Evolutionary conservation across 768 basidiomycete species (phyloP), one percentile per base, ranked within the genome.

Genomic region (Gymnopilus junonius): DNA sequence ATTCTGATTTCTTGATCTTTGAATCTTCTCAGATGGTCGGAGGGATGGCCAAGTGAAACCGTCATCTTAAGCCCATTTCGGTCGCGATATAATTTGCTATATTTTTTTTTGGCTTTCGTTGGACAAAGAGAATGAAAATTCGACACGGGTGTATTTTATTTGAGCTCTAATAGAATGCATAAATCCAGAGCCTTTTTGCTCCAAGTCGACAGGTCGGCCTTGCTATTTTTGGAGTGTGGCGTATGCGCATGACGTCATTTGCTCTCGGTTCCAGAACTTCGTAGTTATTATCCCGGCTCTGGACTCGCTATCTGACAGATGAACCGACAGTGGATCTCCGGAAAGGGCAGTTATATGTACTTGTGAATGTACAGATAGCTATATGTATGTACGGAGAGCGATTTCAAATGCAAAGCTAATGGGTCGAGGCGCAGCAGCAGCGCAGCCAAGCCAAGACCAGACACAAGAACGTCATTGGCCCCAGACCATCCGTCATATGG

Each of bases 1-100:
- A 14, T 11, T 32, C n/a, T 46, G 43, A 15, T 6, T 7, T 14
- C 23, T 29, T 14, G 5, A 20, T 35, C n/a, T n/a, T n/a, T n/a
- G n/a, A n/a, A n/a, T n/a, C n/a, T 25, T 31, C 25, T 35, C 20
- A 58, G 58, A 58, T 58, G 58, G 58, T 58, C 25, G 58, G 58
- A 17, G 58, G 58, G 10, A 45, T 58, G 2, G n/a, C 58, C 12
- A 50, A 58, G 42, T 58, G 23, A 58, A n/a, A 23, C n/a, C 15
- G 20, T 5, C 8, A 15, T 25, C 21, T 42, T 42, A 15, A 20
- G 8, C 40, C 17, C 20, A 2, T 6, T 42, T 10, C 35, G n/a
- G 10, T 35, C 35, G 35, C 35, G 40, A n/a, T n/a, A 3, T 50
- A 29, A 29, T n/a, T 27, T 17, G 43, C 3, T 48, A 21, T 25